These are phyloP conservation scores for Pleurotus salmoneostramineus DNA, from an alignment of 768 basidiomycete species.

Conservation along the genomic window DNA sequence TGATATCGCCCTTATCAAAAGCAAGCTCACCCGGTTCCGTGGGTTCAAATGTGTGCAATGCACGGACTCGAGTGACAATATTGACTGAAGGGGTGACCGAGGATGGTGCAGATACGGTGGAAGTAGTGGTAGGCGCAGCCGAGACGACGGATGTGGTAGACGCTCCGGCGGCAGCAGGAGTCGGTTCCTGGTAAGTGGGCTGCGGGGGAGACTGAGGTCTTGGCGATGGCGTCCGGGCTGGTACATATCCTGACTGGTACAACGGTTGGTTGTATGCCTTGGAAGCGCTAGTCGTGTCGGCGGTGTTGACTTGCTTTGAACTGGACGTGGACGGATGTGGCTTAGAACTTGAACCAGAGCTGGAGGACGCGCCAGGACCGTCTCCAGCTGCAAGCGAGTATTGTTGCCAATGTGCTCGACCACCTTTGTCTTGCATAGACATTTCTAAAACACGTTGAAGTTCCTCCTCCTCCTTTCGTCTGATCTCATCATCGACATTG, in stretches of 20 bases:
- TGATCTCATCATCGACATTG: slow-evolving; percentile 71
- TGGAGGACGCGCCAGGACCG: slow-evolving; percentile 29
- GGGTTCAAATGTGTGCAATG: slow-evolving; percentile 85
- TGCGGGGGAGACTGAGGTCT: slow-evolving; percentile 18
- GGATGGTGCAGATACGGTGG: slow-evolving; percentile 17
- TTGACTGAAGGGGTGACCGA: slow-evolving; percentile 16
- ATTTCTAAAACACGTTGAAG: slow-evolving; percentile 90
- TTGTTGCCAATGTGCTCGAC: slow-evolving; percentile 52
- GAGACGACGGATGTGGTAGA: slow-evolving; percentile 8
- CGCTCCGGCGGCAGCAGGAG: slow-evolving; percentile 14
- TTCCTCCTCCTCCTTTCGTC: slow-evolving; percentile 90
- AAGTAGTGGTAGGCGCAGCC: slow-evolving; percentile 10
- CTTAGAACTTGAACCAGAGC: slow-evolving; percentile 4
- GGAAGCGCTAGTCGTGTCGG: slow-evolving; percentile 12
- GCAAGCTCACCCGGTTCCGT: slow-evolving; percentile 87
- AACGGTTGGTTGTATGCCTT: slow-evolving; percentile 27
- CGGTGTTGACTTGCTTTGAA: slow-evolving; percentile 11
- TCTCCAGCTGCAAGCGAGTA: slow-evolving; percentile 33
- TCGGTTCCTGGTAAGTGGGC: slow-evolving; percentile 19
- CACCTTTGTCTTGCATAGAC: slow-evolving; percentile 90
- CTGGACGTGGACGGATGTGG: slow-evolving; percentile 13
- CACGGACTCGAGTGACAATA: slow-evolving; percentile 80
- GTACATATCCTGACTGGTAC: slow-evolving; percentile 53
- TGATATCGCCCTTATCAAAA: slow-evolving; percentile 89
- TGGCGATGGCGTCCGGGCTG: slow-evolving; percentile 49